phyloP scores from a whole-genome alignment of 768 basidiomycete species.

The Trametes maxima region DNA sequence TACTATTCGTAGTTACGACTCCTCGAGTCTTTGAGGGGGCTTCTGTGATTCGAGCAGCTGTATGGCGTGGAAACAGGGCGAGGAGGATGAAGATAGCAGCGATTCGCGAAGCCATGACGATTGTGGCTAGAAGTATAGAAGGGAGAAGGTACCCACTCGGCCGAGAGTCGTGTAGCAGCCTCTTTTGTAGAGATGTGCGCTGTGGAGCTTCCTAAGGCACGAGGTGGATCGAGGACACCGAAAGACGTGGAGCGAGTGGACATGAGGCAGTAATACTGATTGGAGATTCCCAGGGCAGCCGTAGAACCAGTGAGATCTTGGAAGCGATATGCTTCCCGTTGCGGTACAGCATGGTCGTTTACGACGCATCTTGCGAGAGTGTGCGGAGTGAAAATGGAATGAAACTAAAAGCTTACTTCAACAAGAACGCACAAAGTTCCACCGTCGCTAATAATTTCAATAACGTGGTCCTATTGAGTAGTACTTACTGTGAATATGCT shows the following conservation, averaged over 20 bases:
- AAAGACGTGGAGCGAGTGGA: neutral
- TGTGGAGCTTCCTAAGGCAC: neutral
- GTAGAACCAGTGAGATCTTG: too few relatives aligned
- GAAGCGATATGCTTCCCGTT: too few relatives aligned
- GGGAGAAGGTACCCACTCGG: neutral
- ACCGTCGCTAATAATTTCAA: too few relatives aligned
- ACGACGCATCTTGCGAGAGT: too few relatives aligned
- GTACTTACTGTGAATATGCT: too few relatives aligned
- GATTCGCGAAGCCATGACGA: slow-evolving; percentile 14
- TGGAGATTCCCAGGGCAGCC: neutral
- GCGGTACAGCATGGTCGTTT: too few relatives aligned
- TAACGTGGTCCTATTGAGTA: too few relatives aligned
- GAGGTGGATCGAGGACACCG: neutral
- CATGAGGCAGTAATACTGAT: neutral
- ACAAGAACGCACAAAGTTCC: too few relatives aligned
- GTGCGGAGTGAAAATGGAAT: too few relatives aligned
- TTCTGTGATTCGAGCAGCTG: neutral
- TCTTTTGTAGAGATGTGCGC: neutral
- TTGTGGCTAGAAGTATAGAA: neutral
- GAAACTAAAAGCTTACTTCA: too few relatives aligned
- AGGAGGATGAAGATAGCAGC: slow-evolving; percentile 7
- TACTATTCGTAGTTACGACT: slow-evolving; percentile 31
- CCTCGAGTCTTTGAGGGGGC: neutral
- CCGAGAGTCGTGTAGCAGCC: neutral
- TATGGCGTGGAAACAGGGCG: slow-evolving; percentile 14